phyloP scores from a whole-genome alignment of 2,329 filamentous ascomycete species.

The Diplodia scrobiculata region DNA sequence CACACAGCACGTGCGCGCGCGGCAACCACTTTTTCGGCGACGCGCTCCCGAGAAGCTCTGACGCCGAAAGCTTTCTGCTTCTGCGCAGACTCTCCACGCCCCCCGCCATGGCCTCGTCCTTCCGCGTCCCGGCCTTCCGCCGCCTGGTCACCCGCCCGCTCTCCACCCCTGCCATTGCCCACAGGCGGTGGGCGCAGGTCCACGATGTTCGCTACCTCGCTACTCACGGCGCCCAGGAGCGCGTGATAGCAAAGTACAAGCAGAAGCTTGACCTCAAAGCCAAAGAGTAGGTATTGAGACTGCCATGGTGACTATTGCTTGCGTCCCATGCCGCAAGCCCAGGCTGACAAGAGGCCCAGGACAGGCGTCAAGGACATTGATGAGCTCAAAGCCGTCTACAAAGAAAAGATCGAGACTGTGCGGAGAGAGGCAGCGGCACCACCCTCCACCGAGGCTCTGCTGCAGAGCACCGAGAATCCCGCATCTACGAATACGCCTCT shows the following conservation, averaged over 20 bases:
- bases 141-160: slow-evolving; percentile 24
- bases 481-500: slow-evolving; percentile 33
- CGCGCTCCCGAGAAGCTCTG: slow-evolving; percentile 13
- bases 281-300: slow-evolving; percentile 55
- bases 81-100: not conserved
- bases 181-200: slow-evolving; percentile 86
- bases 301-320: not conserved
- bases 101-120: slow-evolving; percentile 25
- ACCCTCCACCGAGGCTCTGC: slow-evolving; percentile 52
- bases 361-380: slow-evolving; percentile 71
- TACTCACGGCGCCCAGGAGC: slow-evolving; percentile 69
- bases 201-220: slow-evolving; percentile 89
- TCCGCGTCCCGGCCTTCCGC: slow-evolving; percentile 25
- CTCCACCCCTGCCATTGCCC: slow-evolving; percentile 42
- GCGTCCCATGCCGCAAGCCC: slow-evolving; percentile 5
- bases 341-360: slow-evolving; percentile 33
- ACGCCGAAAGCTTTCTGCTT: slow-evolving; percentile 8
- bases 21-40: slow-evolving; percentile 9
- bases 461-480: slow-evolving; percentile 37
- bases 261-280: slow-evolving; percentile 84
- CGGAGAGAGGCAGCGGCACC: slow-evolving; percentile 65
- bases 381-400: slow-evolving; percentile 78
- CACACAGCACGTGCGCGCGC: not conserved
- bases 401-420: slow-evolving; percentile 75
- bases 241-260: slow-evolving; percentile 80